Conservation (phyloP, 2,329 filamentous ascomycete species). For the Metarhizium rileyi region DNA sequence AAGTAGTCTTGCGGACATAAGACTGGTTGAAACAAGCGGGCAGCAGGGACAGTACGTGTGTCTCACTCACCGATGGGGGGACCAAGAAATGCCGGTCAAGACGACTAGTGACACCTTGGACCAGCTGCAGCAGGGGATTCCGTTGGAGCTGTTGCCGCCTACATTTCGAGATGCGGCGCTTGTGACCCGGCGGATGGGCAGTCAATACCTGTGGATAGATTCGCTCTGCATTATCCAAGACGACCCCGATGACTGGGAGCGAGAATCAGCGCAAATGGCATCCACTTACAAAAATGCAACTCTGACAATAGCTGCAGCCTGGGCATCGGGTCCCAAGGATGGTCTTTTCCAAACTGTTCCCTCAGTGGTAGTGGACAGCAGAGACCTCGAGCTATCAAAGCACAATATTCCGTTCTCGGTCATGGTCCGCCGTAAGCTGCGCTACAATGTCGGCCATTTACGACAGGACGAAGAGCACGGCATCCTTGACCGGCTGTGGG, state of each 20-base stretch:
- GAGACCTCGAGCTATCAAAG: background rate
- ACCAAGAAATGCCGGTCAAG: background rate
- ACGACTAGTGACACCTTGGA: background rate
- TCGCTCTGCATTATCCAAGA: slow-evolving; percentile 18
- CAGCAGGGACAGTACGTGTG: background rate
- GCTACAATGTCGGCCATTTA: background rate
- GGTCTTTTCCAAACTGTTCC: background rate
- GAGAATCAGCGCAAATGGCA: slow-evolving; percentile 9
- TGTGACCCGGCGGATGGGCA: slow-evolving; percentile 7
- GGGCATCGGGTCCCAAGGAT: background rate
- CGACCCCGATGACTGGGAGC: slow-evolving; percentile 11
- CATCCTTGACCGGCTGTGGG: background rate
- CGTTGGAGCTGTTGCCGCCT: background rate
- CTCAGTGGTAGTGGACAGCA: background rate
- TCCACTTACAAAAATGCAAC: slow-evolving; percentile 9
- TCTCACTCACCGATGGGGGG: background rate
- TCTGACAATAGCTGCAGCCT: slow-evolving; percentile 2
- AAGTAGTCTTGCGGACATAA: background rate
- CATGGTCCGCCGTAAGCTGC: background rate
- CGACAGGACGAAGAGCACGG: background rate
- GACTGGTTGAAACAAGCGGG: background rate
- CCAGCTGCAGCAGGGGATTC: background rate
- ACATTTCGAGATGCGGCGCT: slow-evolving; percentile 10
- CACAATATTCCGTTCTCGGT: background rate
- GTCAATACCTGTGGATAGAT: slow-evolving; percentile 17